Percentiles rank a stretch among this genome's conserved stretches.
Conservation (phyloP, 768 basidiomycete genomes). For the Leccinum ochraceum region DNA sequence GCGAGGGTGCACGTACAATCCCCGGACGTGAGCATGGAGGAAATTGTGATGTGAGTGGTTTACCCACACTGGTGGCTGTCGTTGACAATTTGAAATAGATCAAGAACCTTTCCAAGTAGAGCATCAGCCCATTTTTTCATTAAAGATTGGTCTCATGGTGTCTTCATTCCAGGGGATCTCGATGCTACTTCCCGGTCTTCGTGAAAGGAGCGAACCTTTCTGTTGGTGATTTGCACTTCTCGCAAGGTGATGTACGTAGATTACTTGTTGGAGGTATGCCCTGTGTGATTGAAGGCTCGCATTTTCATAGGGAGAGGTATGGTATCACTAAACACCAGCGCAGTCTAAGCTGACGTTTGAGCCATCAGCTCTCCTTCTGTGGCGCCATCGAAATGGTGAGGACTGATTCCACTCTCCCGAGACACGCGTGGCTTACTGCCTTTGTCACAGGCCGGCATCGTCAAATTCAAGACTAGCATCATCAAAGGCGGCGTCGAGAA, state of each 20-base stretch:
- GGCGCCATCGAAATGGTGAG: slow-evolving; percentile 76
- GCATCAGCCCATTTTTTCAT: background rate
- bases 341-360: background rate
- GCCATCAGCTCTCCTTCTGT: slow-evolving; percentile 62
- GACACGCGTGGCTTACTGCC: background rate
- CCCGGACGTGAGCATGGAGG: slow-evolving; percentile 82
- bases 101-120: slow-evolving; percentile 67
- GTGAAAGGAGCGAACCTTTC: slow-evolving; percentile 75
- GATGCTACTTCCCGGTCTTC: slow-evolving; percentile 78
- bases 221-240: slow-evolving; percentile 79
- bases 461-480: slow-evolving; percentile 70
- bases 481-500: slow-evolving; percentile 76
- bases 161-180: slow-evolving; percentile 49
- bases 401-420: background rate
- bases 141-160: background rate
- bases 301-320: slow-evolving; percentile 54
- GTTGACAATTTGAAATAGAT: slow-evolving; percentile 45
- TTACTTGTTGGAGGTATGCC: background rate
- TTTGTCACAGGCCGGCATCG: slow-evolving; percentile 56
- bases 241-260: slow-evolving; percentile 64
- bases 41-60: slow-evolving; percentile 60
- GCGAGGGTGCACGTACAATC: slow-evolving; percentile 72
- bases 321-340: background rate
- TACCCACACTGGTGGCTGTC: background rate
- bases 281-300: slow-evolving; percentile 9